Evolutionary conservation across 2,329 filamentous ascomycete species (phyloP).

Genomic region (Stenocarpella maydis): DNA sequence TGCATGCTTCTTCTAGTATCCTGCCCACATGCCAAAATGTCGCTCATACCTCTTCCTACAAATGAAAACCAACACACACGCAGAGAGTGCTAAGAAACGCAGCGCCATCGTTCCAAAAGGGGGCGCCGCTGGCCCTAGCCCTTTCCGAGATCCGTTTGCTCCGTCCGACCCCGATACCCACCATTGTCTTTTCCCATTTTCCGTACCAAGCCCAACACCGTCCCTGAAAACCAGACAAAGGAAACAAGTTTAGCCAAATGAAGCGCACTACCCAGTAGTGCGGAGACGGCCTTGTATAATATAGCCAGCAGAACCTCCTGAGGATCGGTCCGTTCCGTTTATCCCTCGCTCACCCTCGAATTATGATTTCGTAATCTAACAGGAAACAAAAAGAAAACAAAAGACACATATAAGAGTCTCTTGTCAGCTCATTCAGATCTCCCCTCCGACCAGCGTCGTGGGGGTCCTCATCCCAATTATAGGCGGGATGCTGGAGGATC

Average conservation of each 20-base stretch:
- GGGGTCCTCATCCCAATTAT: conserved; percentile 25
- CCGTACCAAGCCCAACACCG: conserved; percentile 6
- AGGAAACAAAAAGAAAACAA: not conserved
- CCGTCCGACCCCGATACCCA: not conserved
- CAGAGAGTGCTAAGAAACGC: not conserved
- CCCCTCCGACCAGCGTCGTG: not conserved
- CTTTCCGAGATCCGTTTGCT: conserved; percentile 1
- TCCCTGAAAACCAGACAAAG: conserved; percentile 13
- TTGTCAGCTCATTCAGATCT: not conserved
- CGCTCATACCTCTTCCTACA: not conserved
- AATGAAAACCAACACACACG: not conserved
- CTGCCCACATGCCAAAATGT: not conserved
- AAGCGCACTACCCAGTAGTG: conserved; percentile 25
- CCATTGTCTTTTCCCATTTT: not conserved
- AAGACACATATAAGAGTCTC: not conserved
- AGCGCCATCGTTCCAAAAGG: conserved; percentile 4
- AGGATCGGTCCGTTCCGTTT: not conserved
- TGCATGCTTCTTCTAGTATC: not conserved
- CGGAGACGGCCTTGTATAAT: conserved; percentile 9
- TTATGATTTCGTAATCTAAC: not conserved
- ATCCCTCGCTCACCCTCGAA: not conserved
- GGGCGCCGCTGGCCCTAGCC: conserved; percentile 2
- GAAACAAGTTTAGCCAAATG: not conserved
- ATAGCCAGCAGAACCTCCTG: not conserved
- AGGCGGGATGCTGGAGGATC: conserved; percentile 27